phyloP scores from a whole-genome alignment of 192 early-diverging fungal species.

The Linnemannia zychae region DNA sequence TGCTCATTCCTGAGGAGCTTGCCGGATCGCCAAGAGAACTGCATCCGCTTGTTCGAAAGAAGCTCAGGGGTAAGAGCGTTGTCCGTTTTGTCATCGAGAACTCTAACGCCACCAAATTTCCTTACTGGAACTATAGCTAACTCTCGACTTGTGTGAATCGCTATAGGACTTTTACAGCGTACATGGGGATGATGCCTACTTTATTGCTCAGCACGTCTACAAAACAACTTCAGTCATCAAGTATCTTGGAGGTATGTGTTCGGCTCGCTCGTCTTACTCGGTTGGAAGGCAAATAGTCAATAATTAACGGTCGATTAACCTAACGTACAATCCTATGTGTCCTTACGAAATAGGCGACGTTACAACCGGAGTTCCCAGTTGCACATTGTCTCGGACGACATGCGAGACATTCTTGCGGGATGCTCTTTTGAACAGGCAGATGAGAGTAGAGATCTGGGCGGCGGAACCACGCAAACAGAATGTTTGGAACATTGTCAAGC shows the following conservation, averaged over 20 bases:
- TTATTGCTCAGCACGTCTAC: constrained; percentile 88
- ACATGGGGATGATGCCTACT: constrained; percentile 91
- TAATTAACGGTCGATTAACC: background rate
- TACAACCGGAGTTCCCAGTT: constrained; percentile 75
- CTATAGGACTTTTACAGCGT: constrained; percentile 85
- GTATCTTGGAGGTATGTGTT: constrained; percentile 76
- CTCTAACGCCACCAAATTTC: background rate
- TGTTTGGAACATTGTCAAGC: constrained; percentile 65
- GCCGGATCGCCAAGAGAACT: constrained; percentile 66
- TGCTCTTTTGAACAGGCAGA: constrained; percentile 78
- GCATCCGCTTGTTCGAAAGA: constrained; percentile 81
- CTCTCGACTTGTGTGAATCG: constrained; percentile 5
- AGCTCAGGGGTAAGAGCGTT: constrained; percentile 64
- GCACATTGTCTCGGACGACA: constrained; percentile 83
- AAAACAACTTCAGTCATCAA: constrained; percentile 94
- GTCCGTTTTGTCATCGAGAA: background rate
- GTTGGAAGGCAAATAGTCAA: background rate
- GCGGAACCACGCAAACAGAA: constrained; percentile 57
- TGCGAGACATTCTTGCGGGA: constrained; percentile 85
- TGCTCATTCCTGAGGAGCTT: constrained; percentile 69
- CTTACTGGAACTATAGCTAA: background rate
- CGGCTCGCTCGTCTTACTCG: background rate
- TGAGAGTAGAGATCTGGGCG: constrained; percentile 89
- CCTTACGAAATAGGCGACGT: constrained; percentile 54
- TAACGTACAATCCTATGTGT: background rate